Evolutionary conservation across 2,329 filamentous ascomycete genomes (phyloP), one percentile per base, ranked within the genome.

Genomic region (Colletotrichum falcatum): DNA sequence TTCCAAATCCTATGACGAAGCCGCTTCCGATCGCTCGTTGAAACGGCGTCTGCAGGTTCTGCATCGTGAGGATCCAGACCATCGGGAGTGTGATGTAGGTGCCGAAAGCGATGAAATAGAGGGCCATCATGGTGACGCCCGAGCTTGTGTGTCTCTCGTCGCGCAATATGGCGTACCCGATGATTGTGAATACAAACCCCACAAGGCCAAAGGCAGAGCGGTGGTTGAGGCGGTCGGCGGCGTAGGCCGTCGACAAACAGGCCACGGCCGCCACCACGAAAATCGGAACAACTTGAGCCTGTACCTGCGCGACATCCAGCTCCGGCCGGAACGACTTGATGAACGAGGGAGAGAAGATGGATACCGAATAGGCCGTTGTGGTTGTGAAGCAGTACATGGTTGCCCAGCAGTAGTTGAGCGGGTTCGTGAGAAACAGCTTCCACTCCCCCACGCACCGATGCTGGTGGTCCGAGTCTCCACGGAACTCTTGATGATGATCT

Each of bases 1-100:
- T 53, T 79, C 82, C 72, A 79, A 82, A 49, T 79, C 79, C 42
- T 79, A 86, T 60, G 78, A 79, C 42, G 79, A 85, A 53, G 77
- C 83, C 54, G 72, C 71, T 23, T 71, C 78, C 39, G 74, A 78
- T 49, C 73, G 73, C 73, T 26, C 72, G 65, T 49, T 74, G 73
- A 20, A 74, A 74, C 3, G 73, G 72, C 0, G 73, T 74, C 20
- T 60, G 60, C 12, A 73, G 51, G 49, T 73, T 73, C 11, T 73
- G 61, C 46, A 72, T 65, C 2, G 73, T 60, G 48, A 73, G 42
- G 12, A 58, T 70, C 70, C 72, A 74, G 30, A 74, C 68, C 73
- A 74, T 74, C 0, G 73, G 70, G 12, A 74, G 58, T 2, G 72
- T 68, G 33, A 72, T 73, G 37, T 54, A 73, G 2, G 69, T 70